A percentile compares a stretch with the other conserved stretches of the same genome.
Conservation (phyloP, 2,329 filamentous ascomycete species). For the Pseudofabraea citricarpa region DNA sequence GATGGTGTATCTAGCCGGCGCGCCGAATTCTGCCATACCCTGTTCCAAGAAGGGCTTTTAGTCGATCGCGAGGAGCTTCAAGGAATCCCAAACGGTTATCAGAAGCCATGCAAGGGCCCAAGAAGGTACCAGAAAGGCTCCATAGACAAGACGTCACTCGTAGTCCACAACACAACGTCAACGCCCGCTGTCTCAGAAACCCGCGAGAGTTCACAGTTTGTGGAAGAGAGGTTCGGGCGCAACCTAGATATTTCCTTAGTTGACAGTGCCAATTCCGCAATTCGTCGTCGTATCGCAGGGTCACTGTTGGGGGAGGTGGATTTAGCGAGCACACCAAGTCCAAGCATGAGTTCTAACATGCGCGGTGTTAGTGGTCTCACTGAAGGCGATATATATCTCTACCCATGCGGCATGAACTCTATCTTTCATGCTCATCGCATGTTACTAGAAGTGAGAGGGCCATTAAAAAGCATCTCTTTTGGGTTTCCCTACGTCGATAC, state of each 20-base stretch:
- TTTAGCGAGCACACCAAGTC: slow-evolving; percentile 49
- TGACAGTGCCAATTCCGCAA: slow-evolving; percentile 77
- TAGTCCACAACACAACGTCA: neutral
- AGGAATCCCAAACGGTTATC: slow-evolving; percentile 15
- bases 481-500: slow-evolving; percentile 99
- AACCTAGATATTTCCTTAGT: slow-evolving; percentile 81
- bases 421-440: slow-evolving; percentile 85
- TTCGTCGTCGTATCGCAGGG: slow-evolving; percentile 82
- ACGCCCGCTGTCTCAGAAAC: slow-evolving; percentile 19
- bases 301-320: slow-evolving; percentile 72
- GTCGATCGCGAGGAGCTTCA: slow-evolving; percentile 37
- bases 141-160: slow-evolving; percentile 33
- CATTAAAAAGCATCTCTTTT: slow-evolving; percentile 76
- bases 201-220: slow-evolving; percentile 70
- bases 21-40: slow-evolving; percentile 79
- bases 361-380: slow-evolving; percentile 61
- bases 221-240: slow-evolving; percentile 91
- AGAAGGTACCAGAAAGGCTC: slow-evolving; percentile 69
- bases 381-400: slow-evolving; percentile 85
- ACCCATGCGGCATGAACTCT: slow-evolving; percentile 88
- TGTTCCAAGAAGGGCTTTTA: slow-evolving; percentile 66
- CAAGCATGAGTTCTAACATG: slow-evolving; percentile 42
- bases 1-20: slow-evolving; percentile 88
- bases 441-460: slow-evolving; percentile 59
- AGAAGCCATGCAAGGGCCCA: slow-evolving; percentile 57